Evolutionary conservation across 1,284 basidiomycete species (phyloP).

Genomic region (Hypsizygus ulmarius): DNA sequence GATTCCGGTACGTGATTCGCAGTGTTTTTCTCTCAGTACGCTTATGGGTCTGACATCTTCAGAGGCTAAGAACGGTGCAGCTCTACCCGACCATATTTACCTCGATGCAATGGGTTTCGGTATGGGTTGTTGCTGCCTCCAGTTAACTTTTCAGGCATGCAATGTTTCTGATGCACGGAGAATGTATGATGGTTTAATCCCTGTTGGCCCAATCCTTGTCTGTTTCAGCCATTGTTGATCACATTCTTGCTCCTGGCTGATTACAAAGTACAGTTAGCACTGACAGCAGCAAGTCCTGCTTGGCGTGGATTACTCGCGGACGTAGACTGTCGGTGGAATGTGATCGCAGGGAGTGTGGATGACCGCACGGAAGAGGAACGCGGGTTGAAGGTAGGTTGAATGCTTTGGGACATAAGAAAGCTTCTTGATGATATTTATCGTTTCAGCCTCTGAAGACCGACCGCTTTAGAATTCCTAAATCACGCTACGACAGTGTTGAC

Average conservation of each 20-base stretch:
- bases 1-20: slow-evolving; percentile 58
- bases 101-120: slow-evolving; percentile 99
- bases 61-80: slow-evolving; percentile 89
- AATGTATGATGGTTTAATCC: slow-evolving; percentile 93
- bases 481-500: slow-evolving; percentile 95
- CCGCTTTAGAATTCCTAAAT: slow-evolving; percentile 86
- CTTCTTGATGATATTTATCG: slow-evolving; percentile 8
- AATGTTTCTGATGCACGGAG: slow-evolving; percentile 89
- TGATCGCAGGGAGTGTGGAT: slow-evolving; percentile 95
- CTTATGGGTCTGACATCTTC: slow-evolving; percentile 13
- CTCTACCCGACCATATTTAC: slow-evolving; percentile 90
- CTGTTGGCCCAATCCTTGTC: slow-evolving; percentile 93
- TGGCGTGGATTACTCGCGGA: slow-evolving; percentile 95
- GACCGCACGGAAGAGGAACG: slow-evolving; percentile 95
- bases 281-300: slow-evolving; percentile 92
- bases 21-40: slow-evolving; percentile 1
- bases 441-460: slow-evolving; percentile 75
- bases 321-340: slow-evolving; percentile 98
- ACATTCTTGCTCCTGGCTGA: slow-evolving; percentile 2
- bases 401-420: background rate
- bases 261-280: slow-evolving; percentile 63
- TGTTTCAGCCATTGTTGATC: slow-evolving; percentile 20
- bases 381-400: slow-evolving; percentile 65
- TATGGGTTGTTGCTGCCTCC: slow-evolving; percentile 98
- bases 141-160: slow-evolving; percentile 97